phyloP scores from a whole-genome alignment of 176 grass and related monocot species.

The Eleusine indica region DNA sequence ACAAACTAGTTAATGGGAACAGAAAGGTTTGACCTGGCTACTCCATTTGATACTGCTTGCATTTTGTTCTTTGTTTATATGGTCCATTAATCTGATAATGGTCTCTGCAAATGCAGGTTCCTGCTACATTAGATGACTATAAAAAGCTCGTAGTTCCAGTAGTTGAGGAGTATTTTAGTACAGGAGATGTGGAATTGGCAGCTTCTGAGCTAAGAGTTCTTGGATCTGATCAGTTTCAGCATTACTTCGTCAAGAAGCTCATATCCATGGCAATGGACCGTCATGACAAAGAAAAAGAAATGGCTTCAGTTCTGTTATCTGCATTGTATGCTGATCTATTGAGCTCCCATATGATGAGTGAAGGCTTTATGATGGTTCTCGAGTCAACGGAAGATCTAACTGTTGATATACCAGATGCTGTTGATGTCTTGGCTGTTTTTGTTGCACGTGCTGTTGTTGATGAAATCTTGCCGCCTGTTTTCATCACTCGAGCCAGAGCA shows the following conservation, averaged over 20 bases:
- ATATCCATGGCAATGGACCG: conserved; percentile 93
- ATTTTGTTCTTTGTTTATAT: conserved; percentile 20
- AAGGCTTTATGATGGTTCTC: conserved; percentile 78
- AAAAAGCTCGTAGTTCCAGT: conserved; percentile 63
- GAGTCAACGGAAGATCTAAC: conserved; percentile 72
- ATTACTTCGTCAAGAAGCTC: conserved; percentile 80
- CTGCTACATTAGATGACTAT: conserved; percentile 66
- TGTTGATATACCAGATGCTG: conserved; percentile 77
- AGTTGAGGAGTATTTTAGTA: conserved; percentile 82
- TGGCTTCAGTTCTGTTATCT: conserved; percentile 77
- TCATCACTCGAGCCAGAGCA: conserved; percentile 60
- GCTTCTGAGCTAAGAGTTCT: conserved; percentile 66
- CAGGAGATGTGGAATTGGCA: conserved; percentile 70
- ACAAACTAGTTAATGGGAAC: conserved; percentile 55
- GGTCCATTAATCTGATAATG: conserved; percentile 4
- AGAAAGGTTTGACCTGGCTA: conserved; percentile 50
- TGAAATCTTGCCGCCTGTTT: conserved; percentile 81
- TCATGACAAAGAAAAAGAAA: conserved; percentile 93
- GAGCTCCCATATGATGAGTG: conserved; percentile 59
- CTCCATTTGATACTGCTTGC: background rate
- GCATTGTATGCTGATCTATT: conserved; percentile 73
- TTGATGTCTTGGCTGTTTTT: conserved; percentile 75
- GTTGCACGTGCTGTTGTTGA: conserved; percentile 75
- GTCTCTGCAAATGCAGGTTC: conserved; percentile 46
- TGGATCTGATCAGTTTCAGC: conserved; percentile 64